phyloP scores from a whole-genome alignment of 495 filamentous ascomycete species.

The Talaromyces stipitatus region DNA sequence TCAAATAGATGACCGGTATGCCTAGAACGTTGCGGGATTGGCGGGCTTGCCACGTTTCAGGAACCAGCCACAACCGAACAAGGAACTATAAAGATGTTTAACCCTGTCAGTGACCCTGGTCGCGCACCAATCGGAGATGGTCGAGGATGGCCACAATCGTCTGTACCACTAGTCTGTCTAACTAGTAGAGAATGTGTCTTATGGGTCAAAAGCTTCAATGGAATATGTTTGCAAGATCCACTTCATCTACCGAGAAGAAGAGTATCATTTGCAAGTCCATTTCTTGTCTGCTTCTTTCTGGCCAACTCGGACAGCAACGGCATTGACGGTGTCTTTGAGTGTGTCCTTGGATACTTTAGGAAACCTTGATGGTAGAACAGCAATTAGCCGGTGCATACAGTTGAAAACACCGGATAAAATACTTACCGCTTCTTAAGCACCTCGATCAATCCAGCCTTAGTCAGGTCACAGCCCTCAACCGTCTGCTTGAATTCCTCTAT shows the following conservation, averaged over 20 bases:
- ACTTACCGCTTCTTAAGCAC: conserved; percentile 59
- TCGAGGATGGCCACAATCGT: not conserved
- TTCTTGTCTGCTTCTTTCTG: conserved; percentile 55
- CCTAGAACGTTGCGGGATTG: not conserved
- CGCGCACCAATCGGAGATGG: not conserved
- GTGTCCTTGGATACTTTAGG: conserved; percentile 59
- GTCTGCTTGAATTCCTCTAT: conserved; percentile 65
- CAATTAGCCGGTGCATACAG: not conserved
- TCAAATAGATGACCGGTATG: not conserved
- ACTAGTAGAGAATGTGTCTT: not conserved
- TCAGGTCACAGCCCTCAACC: conserved; percentile 62
- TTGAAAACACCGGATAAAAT: not conserved
- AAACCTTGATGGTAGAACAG: conserved; percentile 38
- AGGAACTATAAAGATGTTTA: not conserved
- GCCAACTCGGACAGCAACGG: conserved; percentile 60
- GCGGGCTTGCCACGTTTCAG: conserved; percentile 3
- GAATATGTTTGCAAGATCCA: not conserved
- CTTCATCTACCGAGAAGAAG: not conserved
- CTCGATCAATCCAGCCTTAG: conserved; percentile 70
- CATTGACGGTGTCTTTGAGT: conserved; percentile 64
- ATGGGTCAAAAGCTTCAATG: no score
- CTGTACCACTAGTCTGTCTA: not conserved
- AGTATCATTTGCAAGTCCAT: conserved; percentile 43
- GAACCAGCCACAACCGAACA: conserved; percentile 3
- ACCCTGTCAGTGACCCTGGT: not conserved